Conservation (phyloP, 306 rosid genomes). For the Arachis stenosperma region DNA sequence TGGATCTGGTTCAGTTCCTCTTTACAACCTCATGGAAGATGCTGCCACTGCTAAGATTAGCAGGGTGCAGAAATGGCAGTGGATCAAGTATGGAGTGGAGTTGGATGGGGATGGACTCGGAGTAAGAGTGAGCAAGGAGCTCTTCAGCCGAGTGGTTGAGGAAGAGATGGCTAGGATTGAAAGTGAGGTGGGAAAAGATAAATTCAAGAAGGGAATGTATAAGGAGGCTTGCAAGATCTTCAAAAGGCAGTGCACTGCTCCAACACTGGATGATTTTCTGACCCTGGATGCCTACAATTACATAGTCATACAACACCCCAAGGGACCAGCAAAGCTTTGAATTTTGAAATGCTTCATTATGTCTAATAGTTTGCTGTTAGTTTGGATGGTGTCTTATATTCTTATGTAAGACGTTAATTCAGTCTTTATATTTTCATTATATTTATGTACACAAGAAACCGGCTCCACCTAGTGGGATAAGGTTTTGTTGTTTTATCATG, state of each 20-base stretch:
- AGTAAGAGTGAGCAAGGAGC: constrained; percentile 61
- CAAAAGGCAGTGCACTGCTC: constrained; percentile 69
- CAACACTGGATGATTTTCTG: constrained; percentile 78
- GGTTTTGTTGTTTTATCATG: no score
- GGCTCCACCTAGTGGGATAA: not conserved
- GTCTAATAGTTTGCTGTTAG: not conserved
- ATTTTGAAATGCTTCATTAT: constrained; percentile 34
- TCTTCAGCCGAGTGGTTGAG: constrained; percentile 81
- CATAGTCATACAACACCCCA: constrained; percentile 68
- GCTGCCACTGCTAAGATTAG: constrained; percentile 92
- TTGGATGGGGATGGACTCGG: constrained; percentile 80
- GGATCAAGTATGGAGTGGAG: constrained; percentile 86
- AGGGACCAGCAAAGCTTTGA: constrained; percentile 57
- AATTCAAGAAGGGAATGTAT: constrained; percentile 76
- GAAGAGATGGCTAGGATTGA: constrained; percentile 89
- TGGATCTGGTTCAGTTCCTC: constrained; percentile 83
- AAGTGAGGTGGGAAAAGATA: constrained; percentile 75
- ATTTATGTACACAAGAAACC: not conserved
- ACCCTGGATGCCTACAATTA: constrained; percentile 75
- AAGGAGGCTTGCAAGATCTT: constrained; percentile 74
- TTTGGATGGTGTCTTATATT: constrained; percentile 22
- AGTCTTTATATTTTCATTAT: constrained; percentile 2
- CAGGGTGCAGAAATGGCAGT: constrained; percentile 96
- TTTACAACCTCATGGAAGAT: constrained; percentile 96
- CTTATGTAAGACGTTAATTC: not conserved